phyloP scores from a whole-genome alignment of 306 rosid species.

The Lathyrus oleraceus region DNA sequence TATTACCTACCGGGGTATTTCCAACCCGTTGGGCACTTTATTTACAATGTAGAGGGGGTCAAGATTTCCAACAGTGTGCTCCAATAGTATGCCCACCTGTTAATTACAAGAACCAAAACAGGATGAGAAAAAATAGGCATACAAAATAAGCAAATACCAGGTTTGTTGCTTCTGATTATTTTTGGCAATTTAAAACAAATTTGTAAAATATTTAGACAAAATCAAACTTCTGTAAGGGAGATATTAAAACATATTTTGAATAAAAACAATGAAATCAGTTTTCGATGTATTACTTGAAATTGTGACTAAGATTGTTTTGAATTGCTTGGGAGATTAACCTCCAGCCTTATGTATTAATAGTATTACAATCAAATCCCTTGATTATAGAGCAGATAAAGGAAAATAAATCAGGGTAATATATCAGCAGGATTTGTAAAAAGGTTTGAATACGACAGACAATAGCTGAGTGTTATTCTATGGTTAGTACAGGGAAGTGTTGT shows the following conservation, averaged over 20 bases:
- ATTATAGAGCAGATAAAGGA: not conserved
- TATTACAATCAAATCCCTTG: not conserved
- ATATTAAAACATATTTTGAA: not conserved
- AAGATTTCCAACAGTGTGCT: slow-evolving; percentile 94
- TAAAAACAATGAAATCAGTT: slow-evolving; percentile 6
- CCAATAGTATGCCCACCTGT: slow-evolving; percentile 89
- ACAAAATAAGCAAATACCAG: not conserved
- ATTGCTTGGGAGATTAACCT: not conserved
- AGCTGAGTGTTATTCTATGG: not conserved
- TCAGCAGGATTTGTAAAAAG: not conserved
- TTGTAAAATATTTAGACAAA: not conserved
- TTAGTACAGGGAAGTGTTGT: not conserved
- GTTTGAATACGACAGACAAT: not conserved
- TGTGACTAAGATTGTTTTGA: not conserved
- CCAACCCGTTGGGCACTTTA: slow-evolving; percentile 93
- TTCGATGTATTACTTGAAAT: not conserved
- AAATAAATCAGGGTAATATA: not conserved
- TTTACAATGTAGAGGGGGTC: slow-evolving; percentile 77
- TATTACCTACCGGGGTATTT: slow-evolving; percentile 81
- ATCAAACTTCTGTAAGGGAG: not conserved
- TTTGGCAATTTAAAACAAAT: not conserved
- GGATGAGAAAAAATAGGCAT: slow-evolving; percentile 17
- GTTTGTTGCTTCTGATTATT: not conserved
- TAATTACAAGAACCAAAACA: slow-evolving; percentile 38
- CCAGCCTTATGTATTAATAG: not conserved